Evolutionary conservation across 352 stramenopile species (phyloP), one percentile per base, ranked within the genome.

Genomic region (Globisporangium mamillatum): DNA sequence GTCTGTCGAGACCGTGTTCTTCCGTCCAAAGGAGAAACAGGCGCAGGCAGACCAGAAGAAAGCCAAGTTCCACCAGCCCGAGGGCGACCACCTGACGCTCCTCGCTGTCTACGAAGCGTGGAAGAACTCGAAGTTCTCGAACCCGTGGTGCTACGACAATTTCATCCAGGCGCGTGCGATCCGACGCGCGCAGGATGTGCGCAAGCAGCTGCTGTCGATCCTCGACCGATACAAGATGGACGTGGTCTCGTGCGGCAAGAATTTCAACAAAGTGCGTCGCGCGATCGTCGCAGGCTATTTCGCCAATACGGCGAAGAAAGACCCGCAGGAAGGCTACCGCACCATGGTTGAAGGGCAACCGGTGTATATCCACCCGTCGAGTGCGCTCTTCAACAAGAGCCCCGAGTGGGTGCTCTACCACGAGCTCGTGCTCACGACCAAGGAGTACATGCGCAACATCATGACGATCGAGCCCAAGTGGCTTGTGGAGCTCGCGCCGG

Each of bases 391-490:
- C 79, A 98, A 99, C 80, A 99, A 99, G 79, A 99, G 98, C 69
- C 97, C 97, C 0, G 97, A 99, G 76, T 99, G 96, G 91, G 84
- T 97, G 32, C 89, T 99, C 44, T 99, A 99, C 80, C 97, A 99
- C 78, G 98, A 99, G 64, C 86, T 99, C 38, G 94, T 94, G 66
- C 80, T 96, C 68, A 95, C 89, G n/a, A 94, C 89, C 16, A 97
- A 97, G 72, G 98, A 99, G 74, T 99, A 99, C 84, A 99, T 99
- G 98, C 91, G 98, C 68, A 99, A 99, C 72, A 97, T 99, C 64
- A 99, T 99, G 95, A 97, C 97, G 7, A 99, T 99, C 79, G 97
- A 99, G 81, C 93, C 98, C 22, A 99, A 99, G 75, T 99, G 98
- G 97, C 89, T 99, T 20, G 90, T 99, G 29, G 97, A 99, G 82